phyloP scores from a whole-genome alignment of 495 filamentous ascomycete species.

The Xylaria longipes region DNA sequence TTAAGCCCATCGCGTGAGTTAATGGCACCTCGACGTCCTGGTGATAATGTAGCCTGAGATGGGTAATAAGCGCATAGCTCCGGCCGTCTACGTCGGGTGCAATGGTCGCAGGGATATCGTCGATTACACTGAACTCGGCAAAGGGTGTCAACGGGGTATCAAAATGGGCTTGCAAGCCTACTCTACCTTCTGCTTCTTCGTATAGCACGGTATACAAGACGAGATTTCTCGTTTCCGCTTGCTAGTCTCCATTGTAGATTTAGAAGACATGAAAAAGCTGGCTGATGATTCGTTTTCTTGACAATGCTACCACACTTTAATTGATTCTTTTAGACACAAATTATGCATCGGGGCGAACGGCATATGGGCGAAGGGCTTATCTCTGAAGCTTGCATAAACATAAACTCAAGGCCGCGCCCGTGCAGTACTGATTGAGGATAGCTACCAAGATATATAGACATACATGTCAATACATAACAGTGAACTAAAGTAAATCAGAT shows the following conservation, averaged over 20 bases:
- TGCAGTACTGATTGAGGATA: not conserved
- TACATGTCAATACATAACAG: not conserved
- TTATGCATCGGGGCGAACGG: not conserved
- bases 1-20: not conserved
- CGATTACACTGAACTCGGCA: constrained; percentile 21
- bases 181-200: constrained; percentile 25
- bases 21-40: not conserved
- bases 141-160: not conserved
- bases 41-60: not conserved
- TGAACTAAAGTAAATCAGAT: not conserved
- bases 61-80: constrained; percentile 29
- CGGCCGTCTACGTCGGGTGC: constrained; percentile 21
- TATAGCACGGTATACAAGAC: constrained; percentile 28
- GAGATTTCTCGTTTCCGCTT: constrained; percentile 18
- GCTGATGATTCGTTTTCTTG: not conserved
- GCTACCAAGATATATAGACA: not conserved
- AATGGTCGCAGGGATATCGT: constrained; percentile 11
- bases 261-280: not conserved
- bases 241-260: not conserved
- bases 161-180: not conserved
- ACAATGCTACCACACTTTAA: not conserved
- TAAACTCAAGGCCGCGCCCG: not conserved
- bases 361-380: not conserved
- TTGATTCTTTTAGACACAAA: not conserved
- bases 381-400: not conserved